Evolutionary conservation across 139 green algal species (phyloP).

Genomic region (Picochlorum costavermella): DNA sequence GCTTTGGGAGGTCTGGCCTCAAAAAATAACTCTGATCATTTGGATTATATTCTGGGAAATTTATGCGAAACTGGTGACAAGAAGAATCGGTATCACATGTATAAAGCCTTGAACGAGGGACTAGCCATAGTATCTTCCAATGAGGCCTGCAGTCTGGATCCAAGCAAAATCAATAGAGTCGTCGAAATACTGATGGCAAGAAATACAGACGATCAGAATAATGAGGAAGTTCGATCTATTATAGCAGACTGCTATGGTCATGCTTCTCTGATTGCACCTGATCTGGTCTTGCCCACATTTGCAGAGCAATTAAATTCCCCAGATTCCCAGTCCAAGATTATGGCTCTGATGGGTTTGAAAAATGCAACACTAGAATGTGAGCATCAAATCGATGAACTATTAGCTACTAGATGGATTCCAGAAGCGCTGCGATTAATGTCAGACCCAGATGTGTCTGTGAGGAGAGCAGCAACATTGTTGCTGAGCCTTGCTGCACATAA

Average conservation of each 20-base stretch:
- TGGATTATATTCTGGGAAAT: constrained; percentile 64
- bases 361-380: constrained; percentile 53
- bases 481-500: constrained; percentile 63
- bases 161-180: neutral
- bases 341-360: constrained; percentile 61
- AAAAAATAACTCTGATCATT: constrained; percentile 68
- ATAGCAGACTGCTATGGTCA: constrained; percentile 90
- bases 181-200: neutral
- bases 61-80: constrained; percentile 24
- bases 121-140: neutral
- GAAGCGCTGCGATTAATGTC: constrained; percentile 49
- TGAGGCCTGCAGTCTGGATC: neutral
- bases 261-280: constrained; percentile 61
- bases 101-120: constrained; percentile 58
- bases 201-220: constrained; percentile 29
- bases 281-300: constrained; percentile 41
- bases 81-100: constrained; percentile 57
- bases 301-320: constrained; percentile 13
- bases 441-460: constrained; percentile 48
- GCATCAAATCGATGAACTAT: constrained; percentile 55
- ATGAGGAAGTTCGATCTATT: constrained; percentile 77
- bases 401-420: constrained; percentile 35
- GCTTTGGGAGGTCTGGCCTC: constrained; percentile 73
- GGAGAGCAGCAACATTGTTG: constrained; percentile 64
- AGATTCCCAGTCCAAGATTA: constrained; percentile 17